These are phyloP conservation scores for Leccinum pachyderme DNA, from an alignment of 1,284 basidiomycete species.

Conservation along the genomic window DNA sequence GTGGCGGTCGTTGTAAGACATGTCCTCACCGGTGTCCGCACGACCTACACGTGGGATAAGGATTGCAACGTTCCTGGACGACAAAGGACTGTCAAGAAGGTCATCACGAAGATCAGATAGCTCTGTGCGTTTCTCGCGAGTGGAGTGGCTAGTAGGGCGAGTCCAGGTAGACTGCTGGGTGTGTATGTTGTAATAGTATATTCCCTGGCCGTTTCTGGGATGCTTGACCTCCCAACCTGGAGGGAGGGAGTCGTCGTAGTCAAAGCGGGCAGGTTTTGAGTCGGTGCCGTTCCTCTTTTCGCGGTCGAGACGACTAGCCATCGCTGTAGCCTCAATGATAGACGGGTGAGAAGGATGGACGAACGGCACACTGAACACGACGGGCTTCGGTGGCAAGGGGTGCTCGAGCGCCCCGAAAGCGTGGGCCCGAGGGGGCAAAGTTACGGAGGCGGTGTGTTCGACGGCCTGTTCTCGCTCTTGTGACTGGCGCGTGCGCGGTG, in stretches of 20 bases:
- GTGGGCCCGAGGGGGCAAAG: conserved; percentile 26
- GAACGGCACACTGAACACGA: conserved; percentile 51
- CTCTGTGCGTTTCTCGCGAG: conserved; percentile 27
- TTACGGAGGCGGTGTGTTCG: conserved; percentile 18
- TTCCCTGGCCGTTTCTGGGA: conserved; percentile 45
- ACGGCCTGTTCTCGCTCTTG: conserved; percentile 25
- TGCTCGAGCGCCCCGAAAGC: conserved; percentile 43
- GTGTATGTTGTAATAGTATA: conserved; percentile 60
- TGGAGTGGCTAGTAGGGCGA: conserved; percentile 40
- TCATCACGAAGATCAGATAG: conserved; percentile 27
- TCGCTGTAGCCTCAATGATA: conserved; percentile 57
- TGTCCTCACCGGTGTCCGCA: conserved; percentile 29
- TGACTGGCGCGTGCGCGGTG: conserved; percentile 6
- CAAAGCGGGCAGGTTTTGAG: conserved; percentile 33
- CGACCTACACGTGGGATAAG: conserved; percentile 29
- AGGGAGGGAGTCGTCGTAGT: conserved; percentile 44
- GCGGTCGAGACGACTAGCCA: conserved; percentile 44
- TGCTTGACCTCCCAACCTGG: conserved; percentile 60
- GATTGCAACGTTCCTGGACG: conserved; percentile 26
- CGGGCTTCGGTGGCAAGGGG: conserved; percentile 71
- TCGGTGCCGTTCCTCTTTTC: conserved; percentile 32
- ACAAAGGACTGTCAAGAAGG: conserved; percentile 23
- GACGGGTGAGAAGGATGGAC: conserved; percentile 54
- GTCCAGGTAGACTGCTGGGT: conserved; percentile 62
- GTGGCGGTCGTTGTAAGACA: conserved; percentile 57